Conservation (phyloP, 495 filamentous ascomycete species). For the Tuber magnatum region DNA sequence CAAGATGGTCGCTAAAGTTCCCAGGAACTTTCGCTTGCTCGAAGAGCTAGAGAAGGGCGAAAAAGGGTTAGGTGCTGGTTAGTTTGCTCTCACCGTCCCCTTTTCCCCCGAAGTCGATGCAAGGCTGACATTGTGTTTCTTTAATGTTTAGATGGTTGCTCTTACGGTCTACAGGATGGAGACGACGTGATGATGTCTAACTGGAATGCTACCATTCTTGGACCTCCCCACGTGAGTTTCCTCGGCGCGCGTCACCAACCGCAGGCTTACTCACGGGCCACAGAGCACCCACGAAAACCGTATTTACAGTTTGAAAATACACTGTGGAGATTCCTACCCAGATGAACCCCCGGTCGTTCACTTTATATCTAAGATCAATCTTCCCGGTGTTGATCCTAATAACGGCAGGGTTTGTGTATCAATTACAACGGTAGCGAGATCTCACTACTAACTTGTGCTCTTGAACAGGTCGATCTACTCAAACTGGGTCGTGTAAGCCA, state of each 20-base stretch:
- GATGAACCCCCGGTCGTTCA: constrained; percentile 79
- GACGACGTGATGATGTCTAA: constrained; percentile 96
- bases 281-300: constrained; percentile 96
- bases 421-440: not conserved
- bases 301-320: constrained; percentile 96
- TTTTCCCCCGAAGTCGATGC: not conserved
- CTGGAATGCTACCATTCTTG: constrained; percentile 97
- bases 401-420: constrained; percentile 59
- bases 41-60: constrained; percentile 99
- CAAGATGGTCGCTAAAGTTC: constrained; percentile 73
- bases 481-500: constrained; percentile 74
- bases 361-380: constrained; percentile 88
- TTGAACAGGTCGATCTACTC: constrained; percentile 65
- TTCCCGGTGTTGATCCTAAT: constrained; percentile 76
- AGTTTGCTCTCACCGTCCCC: constrained; percentile 17
- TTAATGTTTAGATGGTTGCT: constrained; percentile 70
- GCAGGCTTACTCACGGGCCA: constrained; percentile 1
- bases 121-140: not conserved
- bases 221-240: constrained; percentile 79
- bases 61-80: constrained; percentile 92
- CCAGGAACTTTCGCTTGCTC: constrained; percentile 88
- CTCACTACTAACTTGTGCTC: constrained; percentile 8
- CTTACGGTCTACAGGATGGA: constrained; percentile 88
- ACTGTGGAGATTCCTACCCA: constrained; percentile 86
- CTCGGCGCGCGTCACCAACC: not conserved